Evolutionary conservation across 2,329 filamentous ascomycete genomes (phyloP), one percentile per base, ranked within the genome.

Genomic region (Rhynchosporium agropyri): DNA sequence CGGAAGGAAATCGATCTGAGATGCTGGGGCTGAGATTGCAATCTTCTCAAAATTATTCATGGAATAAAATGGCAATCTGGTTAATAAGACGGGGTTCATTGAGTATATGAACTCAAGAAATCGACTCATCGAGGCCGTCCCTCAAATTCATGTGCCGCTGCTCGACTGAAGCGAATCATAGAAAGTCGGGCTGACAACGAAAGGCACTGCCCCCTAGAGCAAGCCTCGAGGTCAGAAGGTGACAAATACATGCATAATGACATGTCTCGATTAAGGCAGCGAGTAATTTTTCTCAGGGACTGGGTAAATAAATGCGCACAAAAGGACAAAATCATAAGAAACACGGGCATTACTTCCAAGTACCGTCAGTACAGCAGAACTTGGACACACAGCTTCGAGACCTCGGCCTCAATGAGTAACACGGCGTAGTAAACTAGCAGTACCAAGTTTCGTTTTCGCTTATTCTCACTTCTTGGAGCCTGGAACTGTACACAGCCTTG

Each of bases 231-330:
- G 46, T 43, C 42, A 13, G 46, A 49, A 49, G 10, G n/a, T 54
- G 51, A 54, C 51, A 54, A 54, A 54, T 54, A 54, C 36, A 33
- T 54, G 51, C 51, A 54, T 33, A 33, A 54, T 54, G 51, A 54
- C 57, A 53, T 53, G 12, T 7, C 4, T 42, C 51, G 33, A 36
- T 42, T 7, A 29, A 28, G 51, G 33, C 26, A 40, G n/a, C 51
- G 51, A 54, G 51, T 9, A 54, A 40, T 38, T 28, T 20, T 12
- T 38, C 20, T 36, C 20, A 53, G 36, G 15, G 9, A 54, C 36
- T 54, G 51, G 51, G 5, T 40, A 33, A 36, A 8, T 28, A 20
- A 54, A 54, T 10, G 26, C 51, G 51, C 51, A 54, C 36, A 42
- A 40, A 40, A 40, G 10, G 40, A 15, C 40, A 40, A 54, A 28